These are phyloP conservation scores for Trametes hirsuta DNA, from an alignment of 1,284 basidiomycete genomes.

Conservation along the genomic window DNA sequence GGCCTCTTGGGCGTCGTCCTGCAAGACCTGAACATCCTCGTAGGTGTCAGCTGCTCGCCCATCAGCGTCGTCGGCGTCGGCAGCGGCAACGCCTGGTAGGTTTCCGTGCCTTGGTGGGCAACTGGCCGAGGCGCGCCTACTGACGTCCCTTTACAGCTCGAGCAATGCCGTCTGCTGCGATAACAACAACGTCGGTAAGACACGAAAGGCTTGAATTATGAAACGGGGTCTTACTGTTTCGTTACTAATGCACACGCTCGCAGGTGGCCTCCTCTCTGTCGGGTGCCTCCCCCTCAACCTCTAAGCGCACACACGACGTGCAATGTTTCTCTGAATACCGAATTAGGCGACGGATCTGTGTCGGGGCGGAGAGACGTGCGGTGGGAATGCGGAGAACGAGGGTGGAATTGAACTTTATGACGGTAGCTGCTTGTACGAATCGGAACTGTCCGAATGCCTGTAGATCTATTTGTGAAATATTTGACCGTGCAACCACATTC, in stretches of 20 bases:
- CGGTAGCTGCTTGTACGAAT: no score
- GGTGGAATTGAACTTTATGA: no score
- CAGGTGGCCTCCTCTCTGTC: conserved; percentile 2
- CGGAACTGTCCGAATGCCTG: no score
- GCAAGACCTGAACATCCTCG: conserved; percentile 21
- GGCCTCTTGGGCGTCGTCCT: conserved; percentile 26
- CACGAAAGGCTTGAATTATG: neutral
- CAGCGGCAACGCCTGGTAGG: conserved; percentile 24
- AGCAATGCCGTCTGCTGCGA: conserved; percentile 31
- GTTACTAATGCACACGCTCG: no score
- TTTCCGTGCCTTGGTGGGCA: no score
- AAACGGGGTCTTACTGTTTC: no score
- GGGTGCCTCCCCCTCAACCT: conserved; percentile 4
- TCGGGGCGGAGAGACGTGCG: no score
- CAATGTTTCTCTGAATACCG: no score
- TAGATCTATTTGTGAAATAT: no score
- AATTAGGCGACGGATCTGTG: no score
- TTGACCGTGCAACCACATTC: no score
- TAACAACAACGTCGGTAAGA: conserved; percentile 25
- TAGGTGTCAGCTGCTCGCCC: conserved; percentile 34
- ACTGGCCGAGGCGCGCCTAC: neutral
- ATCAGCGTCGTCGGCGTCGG: conserved; percentile 27
- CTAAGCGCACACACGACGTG: neutral
- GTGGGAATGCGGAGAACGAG: no score
- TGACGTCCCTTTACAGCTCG: neutral